Percentiles rank a stretch among this genome's conserved stretches.
These are phyloP conservation scores for Fraxinus xanthoxyloides DNA, from an alignment of 305 asterid species.

Conservation along the genomic window DNA sequence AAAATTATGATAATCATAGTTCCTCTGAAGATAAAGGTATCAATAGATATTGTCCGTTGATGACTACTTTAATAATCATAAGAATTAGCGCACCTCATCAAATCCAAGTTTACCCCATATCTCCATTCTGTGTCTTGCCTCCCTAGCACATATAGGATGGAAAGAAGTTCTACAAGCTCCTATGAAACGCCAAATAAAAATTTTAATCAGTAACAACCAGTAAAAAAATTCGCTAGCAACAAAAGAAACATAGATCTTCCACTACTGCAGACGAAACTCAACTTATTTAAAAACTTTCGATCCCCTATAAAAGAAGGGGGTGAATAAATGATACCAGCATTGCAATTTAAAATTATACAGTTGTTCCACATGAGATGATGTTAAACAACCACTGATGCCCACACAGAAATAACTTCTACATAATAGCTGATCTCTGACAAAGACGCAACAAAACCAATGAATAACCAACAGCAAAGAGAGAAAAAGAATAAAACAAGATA, in stretches of 20 bases:
- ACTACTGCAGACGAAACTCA: neutral
- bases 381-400: neutral
- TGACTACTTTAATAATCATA: neutral
- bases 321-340: neutral
- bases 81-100: constrained; percentile 71
- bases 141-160: constrained; percentile 98
- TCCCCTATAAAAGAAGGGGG: neutral
- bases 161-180: constrained; percentile 98
- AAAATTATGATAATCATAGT: neutral
- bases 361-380: neutral
- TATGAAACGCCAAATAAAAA: constrained; percentile 41
- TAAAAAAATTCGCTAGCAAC: neutral
- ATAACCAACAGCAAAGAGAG: neutral
- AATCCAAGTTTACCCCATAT: constrained; percentile 94
- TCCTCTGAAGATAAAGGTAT: neutral
- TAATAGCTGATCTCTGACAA: neutral
- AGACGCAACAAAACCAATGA: neutral
- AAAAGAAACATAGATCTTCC: constrained; percentile 8
- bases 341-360: neutral
- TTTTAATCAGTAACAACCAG: constrained; percentile 28
- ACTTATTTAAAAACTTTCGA: neutral
- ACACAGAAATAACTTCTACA: neutral
- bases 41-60: neutral
- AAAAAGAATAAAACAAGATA: neutral
- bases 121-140: constrained; percentile 92